Evolutionary conservation across 2,329 filamentous ascomycete species (phyloP), one percentile per base, ranked within the genome.

Genomic region (Xylaria sp.): DNA sequence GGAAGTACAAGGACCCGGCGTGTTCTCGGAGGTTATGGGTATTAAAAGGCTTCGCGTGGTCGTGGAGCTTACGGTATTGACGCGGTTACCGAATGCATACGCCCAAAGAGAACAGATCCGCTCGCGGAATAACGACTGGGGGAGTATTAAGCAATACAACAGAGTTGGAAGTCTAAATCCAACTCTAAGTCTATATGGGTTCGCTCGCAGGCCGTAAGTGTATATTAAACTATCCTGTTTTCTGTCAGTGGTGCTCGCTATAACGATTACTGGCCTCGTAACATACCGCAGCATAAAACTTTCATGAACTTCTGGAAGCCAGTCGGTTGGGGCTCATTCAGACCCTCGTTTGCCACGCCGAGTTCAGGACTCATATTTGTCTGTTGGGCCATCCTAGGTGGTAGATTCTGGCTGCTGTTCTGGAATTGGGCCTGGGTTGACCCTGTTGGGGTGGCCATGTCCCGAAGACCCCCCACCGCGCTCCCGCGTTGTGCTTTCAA

Each of bases 341-440:
- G 84, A 72, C 86, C 85, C 73, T 85, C 85, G 74, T 79, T 83
- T 77, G 82, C 88, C 79, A 82, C 82, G 77, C 82, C 83, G 72
- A 86, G 82, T 78, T 87, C 86, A 73, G 85, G 84, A 56, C 84
- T 86, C 83, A 89, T 84, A 68, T 85, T 87, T 67, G 86, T 84
- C 77, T 90, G 88, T 69, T 86, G 84, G 69, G 86, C 87, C 78
- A 88, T 86, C 72, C 86, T 85, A 74, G 90, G 85, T 76, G 92
- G 88, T 73, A 97, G 87, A 81, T 97, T 96, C 80, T 93, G 93
- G 78, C 92, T 93, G 84, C 93, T 97, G 86, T 93, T 95, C 84
- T 97, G 94, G 86, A 97, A 98, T 80, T 98, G 95, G 74, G 95
- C 95, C 82, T 97, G 93, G 72, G 93, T 98, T 78, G 93, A 97